Conservation (phyloP, 257 asterid genomes). For the Anisodus acutangulus region DNA sequence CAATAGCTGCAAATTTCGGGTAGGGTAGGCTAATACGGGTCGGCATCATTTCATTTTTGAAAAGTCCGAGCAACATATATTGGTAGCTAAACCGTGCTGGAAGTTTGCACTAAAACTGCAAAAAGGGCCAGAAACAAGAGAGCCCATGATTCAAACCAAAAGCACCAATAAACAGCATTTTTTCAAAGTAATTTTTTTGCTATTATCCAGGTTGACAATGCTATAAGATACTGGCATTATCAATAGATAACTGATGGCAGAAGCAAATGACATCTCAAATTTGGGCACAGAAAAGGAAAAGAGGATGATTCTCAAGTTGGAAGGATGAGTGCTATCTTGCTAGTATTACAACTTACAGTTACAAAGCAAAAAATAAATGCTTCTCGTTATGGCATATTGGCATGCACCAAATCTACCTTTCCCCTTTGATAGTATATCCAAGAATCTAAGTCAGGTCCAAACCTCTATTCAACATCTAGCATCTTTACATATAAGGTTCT, state of each 20-base stretch:
- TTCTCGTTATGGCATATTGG: not conserved
- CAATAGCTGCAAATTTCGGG: no score
- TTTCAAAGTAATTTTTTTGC: not conserved
- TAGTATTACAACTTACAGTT: not conserved
- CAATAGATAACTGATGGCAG: not conserved
- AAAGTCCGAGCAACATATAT: no score
- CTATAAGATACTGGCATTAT: not conserved
- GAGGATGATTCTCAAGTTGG: not conserved
- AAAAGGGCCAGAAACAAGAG: not conserved
- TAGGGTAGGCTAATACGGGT: no score
- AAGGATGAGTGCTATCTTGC: not conserved
- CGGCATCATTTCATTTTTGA: no score
- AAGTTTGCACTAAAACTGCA: not conserved
- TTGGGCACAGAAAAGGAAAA: not conserved
- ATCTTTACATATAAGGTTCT: no score
- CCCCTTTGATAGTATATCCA: not conserved
- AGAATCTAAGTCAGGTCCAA: not conserved
- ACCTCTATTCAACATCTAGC: no score
- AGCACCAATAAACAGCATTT: not conserved
- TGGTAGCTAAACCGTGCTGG: not conserved
- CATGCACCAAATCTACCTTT: not conserved
- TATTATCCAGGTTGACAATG: constrained; percentile 5
- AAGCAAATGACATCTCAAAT: not conserved
- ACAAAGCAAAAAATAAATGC: not conserved
- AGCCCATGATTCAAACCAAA: not conserved